Evolutionary conservation across 768 basidiomycete genomes (phyloP), one percentile per base, ranked within the genome.

Genomic region (Trametes coccinea): DNA sequence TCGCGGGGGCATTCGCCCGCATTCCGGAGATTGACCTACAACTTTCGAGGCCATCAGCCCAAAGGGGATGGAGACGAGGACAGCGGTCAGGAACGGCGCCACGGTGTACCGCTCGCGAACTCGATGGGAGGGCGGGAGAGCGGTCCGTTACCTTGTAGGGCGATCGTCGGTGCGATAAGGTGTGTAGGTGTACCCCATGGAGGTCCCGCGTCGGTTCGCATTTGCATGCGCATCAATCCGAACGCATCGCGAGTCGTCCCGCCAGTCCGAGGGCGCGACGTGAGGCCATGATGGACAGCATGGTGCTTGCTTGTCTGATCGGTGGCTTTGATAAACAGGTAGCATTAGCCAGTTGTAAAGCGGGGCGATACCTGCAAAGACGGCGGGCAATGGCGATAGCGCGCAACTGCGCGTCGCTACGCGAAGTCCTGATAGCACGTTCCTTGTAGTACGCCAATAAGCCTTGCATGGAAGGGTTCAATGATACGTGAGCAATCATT

Each of bases 131-230:
- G 41, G 61, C 56, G 61, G 56, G 56, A 17, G 11, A 40, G 41
- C 62, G 62, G 62, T 43, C 62, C 62, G 62, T 52, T 54, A 33
- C 62, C 62, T 27, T 59, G 29, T 34, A 34, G 13, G 56, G 62
- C 22, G 62, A 63, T 63, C 62, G 62, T 46, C 62, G 52, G 62
- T 31, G 45, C 46, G 57, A 59, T 59, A 59, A 59, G 41, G 41
- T 44, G 57, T 14, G 41, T 43, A 33, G 57, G 41, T 59, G 49
- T 13, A 39, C 39, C 5, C n/a, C 41, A 45, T 59, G 57, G 51
- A 51, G 49, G 44, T 52, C 57, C 57, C 46, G 45, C 27, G 47
- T 43, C 48, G 45, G 45, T 10, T 39, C 29, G 31, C 44, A 37
- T 16, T 33, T 22, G 44, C 22, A 17, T n/a, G 6, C 7, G 7